phyloP scores from a whole-genome alignment of 2,329 filamentous ascomycete genomes.

The Onygena corvina region DNA sequence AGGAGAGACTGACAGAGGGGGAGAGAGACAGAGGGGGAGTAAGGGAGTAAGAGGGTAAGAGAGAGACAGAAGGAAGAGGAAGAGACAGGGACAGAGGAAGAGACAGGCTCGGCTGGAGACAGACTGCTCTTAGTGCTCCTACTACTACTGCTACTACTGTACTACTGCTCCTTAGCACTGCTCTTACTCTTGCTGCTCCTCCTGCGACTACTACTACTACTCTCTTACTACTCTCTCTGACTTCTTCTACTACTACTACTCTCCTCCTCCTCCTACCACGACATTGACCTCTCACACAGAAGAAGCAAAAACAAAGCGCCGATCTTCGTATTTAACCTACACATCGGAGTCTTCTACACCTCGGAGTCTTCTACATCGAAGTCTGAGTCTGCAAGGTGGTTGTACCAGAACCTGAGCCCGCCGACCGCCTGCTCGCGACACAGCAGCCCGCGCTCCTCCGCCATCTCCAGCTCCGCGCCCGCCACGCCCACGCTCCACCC shows the following conservation, averaged over 20 bases:
- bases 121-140: no score
- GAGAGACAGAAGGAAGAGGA: conserved; percentile 17
- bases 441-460: conserved; percentile 74
- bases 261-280: no score
- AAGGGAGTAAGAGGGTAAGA: conserved; percentile 11
- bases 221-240: no score
- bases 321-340: neutral
- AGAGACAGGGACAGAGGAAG: conserved; percentile 18
- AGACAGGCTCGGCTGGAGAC: neutral
- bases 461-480: conserved; percentile 92
- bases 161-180: no score
- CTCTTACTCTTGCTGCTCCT: no score
- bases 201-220: no score
- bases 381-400: no score
- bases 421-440: conserved; percentile 89
- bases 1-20: conserved; percentile 9
- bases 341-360: no score
- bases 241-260: no score
- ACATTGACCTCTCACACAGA: no score
- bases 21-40: conserved; percentile 18
- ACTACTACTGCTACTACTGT: no score
- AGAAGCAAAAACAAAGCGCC: conserved; percentile 9
- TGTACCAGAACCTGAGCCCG: conserved; percentile 87
- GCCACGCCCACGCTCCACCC: conserved; percentile 97
- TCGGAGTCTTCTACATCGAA: no score